Percentiles rank a stretch among this genome's conserved stretches.
Evolutionary conservation across 805 yeast genomes (phyloP).

Genomic region (Sugiyamaella qingdaonensis): DNA sequence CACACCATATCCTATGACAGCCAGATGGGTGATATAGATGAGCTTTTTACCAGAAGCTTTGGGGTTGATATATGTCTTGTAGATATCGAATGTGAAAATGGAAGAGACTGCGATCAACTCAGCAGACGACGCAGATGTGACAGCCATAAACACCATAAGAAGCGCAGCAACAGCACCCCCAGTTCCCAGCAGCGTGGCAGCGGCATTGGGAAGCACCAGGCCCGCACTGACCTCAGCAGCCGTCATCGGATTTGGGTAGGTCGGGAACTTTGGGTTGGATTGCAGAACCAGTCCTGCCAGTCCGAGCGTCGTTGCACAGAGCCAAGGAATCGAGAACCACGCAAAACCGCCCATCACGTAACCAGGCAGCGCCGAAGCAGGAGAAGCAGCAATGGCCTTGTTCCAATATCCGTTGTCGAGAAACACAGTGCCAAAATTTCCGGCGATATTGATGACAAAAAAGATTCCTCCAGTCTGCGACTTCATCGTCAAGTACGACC

Average conservation of each 20-base stretch:
- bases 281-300: conserved; percentile 77
- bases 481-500: conserved; percentile 84
- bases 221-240: conserved; percentile 77
- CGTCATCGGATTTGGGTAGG: conserved; percentile 65
- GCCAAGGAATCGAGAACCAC: conserved; percentile 88
- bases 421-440: conserved; percentile 86
- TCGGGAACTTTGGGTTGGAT: conserved; percentile 66
- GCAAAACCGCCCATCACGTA: conserved; percentile 84
- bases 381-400: conserved; percentile 82
- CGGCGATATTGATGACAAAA: conserved; percentile 81
- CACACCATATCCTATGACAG: conserved; percentile 57
- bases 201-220: conserved; percentile 61
- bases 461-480: conserved; percentile 85
- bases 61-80: conserved; percentile 76
- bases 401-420: conserved; percentile 86
- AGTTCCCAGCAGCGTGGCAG: conserved; percentile 76
- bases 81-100: conserved; percentile 79
- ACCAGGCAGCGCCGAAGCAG: conserved; percentile 82
- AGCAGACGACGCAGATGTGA: conserved; percentile 87
- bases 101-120: conserved; percentile 87
- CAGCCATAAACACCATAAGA: conserved; percentile 83
- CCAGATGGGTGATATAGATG: conserved; percentile 60
- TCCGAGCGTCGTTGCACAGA: conserved; percentile 81
- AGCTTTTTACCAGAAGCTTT: conserved; percentile 69
- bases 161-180: conserved; percentile 86